phyloP scores from a whole-genome alignment of 1,284 basidiomycete species.

The Chondrostereum purpureum region DNA sequence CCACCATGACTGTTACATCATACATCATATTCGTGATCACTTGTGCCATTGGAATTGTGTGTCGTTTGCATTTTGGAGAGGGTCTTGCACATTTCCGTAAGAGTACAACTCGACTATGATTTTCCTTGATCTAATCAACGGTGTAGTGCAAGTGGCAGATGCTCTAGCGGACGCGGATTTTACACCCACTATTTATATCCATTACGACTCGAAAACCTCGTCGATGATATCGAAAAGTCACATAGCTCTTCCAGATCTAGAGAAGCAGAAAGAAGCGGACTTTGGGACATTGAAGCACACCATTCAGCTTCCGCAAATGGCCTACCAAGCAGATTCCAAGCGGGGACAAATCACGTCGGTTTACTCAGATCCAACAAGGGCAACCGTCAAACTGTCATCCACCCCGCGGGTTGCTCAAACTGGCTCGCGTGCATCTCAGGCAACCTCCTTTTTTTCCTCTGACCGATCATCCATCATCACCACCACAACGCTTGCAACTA shows the following conservation, averaged over 20 bases:
- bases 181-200: constrained; percentile 29
- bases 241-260: not conserved
- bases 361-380: constrained; percentile 11
- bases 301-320: not conserved
- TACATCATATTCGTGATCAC: constrained; percentile 35
- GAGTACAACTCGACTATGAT: too few species aligned
- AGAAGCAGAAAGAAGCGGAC: not conserved
- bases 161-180: constrained; percentile 34
- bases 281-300: not conserved
- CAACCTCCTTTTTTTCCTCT: too few species aligned
- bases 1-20: constrained; percentile 34
- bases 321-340: not conserved
- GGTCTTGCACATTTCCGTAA: constrained; percentile 43
- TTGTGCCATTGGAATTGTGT: constrained; percentile 35
- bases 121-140: not conserved
- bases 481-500: too few species aligned
- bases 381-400: constrained; percentile 14
- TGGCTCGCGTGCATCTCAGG: not conserved
- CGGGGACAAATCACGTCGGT: constrained; percentile 6
- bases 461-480: too few species aligned
- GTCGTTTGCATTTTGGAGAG: constrained; percentile 44
- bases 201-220: constrained; percentile 21
- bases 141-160: constrained; percentile 32
- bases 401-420: constrained; percentile 13
- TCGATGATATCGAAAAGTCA: constrained; percentile 2